Conservation (phyloP, 2,329 filamentous ascomycete species). For the Neurospora crassa region DNA sequence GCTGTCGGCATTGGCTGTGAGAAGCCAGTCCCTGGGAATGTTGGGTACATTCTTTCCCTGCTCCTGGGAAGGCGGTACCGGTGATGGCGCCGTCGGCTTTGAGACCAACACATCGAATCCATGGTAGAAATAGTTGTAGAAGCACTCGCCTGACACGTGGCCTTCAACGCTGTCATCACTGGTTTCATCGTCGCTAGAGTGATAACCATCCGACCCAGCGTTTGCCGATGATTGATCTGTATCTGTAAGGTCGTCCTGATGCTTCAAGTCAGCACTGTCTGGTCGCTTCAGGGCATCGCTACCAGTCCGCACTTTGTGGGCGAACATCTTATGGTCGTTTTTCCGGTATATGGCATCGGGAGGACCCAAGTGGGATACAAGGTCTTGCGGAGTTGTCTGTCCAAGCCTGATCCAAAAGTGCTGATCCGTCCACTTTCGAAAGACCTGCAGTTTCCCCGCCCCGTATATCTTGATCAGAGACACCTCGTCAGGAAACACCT, state of each 20-base stretch:
- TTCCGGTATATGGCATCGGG: conserved; percentile 92
- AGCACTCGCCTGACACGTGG: conserved; percentile 62
- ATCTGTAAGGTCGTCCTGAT: conserved; percentile 53
- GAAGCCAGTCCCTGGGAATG: conserved; percentile 26
- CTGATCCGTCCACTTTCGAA: conserved; percentile 58
- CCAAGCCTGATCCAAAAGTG: conserved; percentile 67
- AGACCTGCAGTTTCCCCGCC: conserved; percentile 67
- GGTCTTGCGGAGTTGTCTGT: conserved; percentile 83
- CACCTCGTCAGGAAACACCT: conserved; percentile 80
- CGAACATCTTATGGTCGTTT: conserved; percentile 78
- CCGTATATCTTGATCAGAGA: conserved; percentile 71
- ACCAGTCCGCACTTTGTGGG: conserved; percentile 57
- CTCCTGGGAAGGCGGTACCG: conserved; percentile 44
- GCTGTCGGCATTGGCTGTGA: conserved; percentile 44
- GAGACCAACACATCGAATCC: conserved; percentile 94
- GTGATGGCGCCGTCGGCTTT: conserved; percentile 56
- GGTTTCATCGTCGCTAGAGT: conserved; percentile 44
- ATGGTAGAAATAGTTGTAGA: conserved; percentile 96
- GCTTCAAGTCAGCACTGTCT: conserved; percentile 32
- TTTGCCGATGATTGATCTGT: conserved; percentile 68
- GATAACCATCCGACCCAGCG: conserved; percentile 60
- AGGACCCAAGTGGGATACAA: conserved; percentile 82
- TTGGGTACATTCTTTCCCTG: neutral
- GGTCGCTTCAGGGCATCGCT: conserved; percentile 42
- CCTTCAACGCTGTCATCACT: conserved; percentile 36